These are phyloP conservation scores for Microsporum ferrugineum DNA, from an alignment of 2,329 filamentous ascomycete species.

Conservation along the genomic window DNA sequence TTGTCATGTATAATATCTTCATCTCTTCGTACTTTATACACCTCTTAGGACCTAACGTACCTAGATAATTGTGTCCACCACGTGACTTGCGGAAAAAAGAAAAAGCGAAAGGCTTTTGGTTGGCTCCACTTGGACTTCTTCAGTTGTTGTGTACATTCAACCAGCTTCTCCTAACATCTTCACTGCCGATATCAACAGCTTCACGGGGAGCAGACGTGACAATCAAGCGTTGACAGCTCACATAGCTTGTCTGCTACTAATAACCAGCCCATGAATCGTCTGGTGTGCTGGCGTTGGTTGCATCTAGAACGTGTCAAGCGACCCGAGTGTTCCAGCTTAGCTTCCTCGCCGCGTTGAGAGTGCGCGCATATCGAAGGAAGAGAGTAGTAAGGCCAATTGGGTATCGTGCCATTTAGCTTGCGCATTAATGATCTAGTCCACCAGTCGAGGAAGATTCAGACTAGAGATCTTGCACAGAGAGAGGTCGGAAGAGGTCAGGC, in stretches of 20 bases:
- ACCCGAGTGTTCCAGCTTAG: background rate
- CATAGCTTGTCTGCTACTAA: background rate
- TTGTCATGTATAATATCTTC: too few species aligned
- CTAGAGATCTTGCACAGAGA: background rate
- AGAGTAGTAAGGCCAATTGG: background rate
- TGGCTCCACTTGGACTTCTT: background rate
- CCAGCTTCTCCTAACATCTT: background rate
- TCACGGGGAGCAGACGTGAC: background rate
- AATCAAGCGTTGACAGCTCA: background rate
- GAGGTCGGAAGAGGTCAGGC: background rate
- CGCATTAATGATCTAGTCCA: background rate
- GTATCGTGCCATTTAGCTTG: background rate
- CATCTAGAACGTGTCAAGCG: background rate
- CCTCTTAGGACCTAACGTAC: too few species aligned
- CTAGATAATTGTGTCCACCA: background rate
- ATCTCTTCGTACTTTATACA: background rate
- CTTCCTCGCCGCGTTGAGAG: background rate
- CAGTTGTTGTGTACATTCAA: background rate
- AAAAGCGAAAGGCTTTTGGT: background rate
- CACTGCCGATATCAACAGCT: background rate
- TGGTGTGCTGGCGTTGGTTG: background rate
- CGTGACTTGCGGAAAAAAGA: constrained; percentile 1
- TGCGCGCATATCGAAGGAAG: background rate
- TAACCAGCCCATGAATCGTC: background rate
- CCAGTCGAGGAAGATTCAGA: background rate